A percentile compares a stretch with the other conserved stretches of the same genome.
phyloP scores from a whole-genome alignment of 2,329 filamentous ascomycete genomes.

The Dothideomycetes sp. region DNA sequence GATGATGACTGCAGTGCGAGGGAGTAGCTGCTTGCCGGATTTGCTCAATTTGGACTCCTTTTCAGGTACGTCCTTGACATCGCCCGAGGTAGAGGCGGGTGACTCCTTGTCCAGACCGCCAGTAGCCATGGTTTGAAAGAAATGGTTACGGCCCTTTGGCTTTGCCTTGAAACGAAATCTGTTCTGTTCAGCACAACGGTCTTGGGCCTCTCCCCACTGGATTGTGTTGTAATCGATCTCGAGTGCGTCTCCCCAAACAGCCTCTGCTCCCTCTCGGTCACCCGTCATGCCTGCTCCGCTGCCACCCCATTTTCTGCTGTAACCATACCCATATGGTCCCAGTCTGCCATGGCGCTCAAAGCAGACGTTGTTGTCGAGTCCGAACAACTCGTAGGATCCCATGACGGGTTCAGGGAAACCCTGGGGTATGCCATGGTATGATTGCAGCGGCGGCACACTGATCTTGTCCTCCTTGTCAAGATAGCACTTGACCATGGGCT shows the following conservation, averaged over 20 bases:
- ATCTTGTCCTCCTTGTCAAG: constrained; percentile 57
- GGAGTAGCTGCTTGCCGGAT: constrained; percentile 23
- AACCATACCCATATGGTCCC: constrained; percentile 83
- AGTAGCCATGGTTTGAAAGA: constrained; percentile 28
- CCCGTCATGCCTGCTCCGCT: constrained; percentile 77
- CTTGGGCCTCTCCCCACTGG: constrained; percentile 70
- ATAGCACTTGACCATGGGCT: constrained; percentile 63
- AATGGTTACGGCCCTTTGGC: constrained; percentile 22
- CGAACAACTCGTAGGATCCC: constrained; percentile 76
- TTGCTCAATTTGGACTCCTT: constrained; percentile 14
- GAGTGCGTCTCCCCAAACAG: constrained; percentile 60
- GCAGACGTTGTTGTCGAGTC: constrained; percentile 73
- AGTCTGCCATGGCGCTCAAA: constrained; percentile 85
- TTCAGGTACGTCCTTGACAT: constrained; percentile 10
- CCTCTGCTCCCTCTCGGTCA: constrained; percentile 68
- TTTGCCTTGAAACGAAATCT: constrained; percentile 50
- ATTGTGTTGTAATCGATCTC: constrained; percentile 69
- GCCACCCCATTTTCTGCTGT: constrained; percentile 66
- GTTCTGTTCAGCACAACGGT: constrained; percentile 63
- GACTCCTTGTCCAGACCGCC: constrained; percentile 15
- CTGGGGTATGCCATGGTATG: constrained; percentile 65
- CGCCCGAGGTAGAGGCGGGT: neutral
- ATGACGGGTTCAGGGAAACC: constrained; percentile 78
- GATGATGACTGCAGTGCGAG: constrained; percentile 68
- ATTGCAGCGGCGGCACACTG: constrained; percentile 57